phyloP scores from a whole-genome alignment of 2,329 filamentous ascomycete genomes.

The Talaromyces sp. region DNA sequence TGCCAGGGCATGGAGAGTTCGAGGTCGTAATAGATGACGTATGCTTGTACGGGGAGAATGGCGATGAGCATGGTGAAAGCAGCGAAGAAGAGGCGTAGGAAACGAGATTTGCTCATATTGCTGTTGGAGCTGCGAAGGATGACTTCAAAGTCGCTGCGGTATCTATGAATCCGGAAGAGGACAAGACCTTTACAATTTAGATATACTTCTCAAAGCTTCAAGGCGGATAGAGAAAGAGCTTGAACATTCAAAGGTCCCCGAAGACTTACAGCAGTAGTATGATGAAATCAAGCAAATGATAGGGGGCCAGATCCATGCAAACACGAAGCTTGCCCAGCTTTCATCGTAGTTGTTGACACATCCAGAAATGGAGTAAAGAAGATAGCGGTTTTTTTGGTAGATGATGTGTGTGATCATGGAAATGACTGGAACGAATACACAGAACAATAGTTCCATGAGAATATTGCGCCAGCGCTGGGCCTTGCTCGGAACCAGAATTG shows the following conservation, averaged over 20 bases:
- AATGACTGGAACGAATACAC: constrained; percentile 58
- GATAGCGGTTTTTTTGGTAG: constrained; percentile 62
- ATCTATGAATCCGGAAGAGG: constrained; percentile 61
- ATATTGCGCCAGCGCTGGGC: constrained; percentile 51
- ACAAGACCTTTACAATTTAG: constrained; percentile 55
- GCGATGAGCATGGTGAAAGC: constrained; percentile 58
- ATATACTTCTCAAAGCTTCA: neutral
- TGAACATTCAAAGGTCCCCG: neutral
- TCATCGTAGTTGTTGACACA: constrained; percentile 58
- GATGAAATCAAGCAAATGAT: constrained; percentile 56
- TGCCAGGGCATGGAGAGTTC: constrained; percentile 37
- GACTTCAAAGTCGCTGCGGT: constrained; percentile 60
- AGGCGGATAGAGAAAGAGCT: neutral
- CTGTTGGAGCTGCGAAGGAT: constrained; percentile 56
- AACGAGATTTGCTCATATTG: constrained; percentile 61
- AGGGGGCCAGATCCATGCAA: constrained; percentile 60
- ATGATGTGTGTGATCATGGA: constrained; percentile 61
- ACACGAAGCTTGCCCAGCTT: constrained; percentile 60
- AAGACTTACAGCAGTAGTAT: constrained; percentile 60
- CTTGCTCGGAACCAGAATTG: constrained; percentile 54
- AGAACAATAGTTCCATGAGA: constrained; percentile 58
- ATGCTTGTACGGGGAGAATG: constrained; percentile 58
- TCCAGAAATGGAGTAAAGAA: constrained; percentile 60
- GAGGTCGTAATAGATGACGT: constrained; percentile 52
- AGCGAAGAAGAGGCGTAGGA: constrained; percentile 57